Conservation (phyloP, 768 basidiomycete species). For the Lactarius hatsudake region DNA sequence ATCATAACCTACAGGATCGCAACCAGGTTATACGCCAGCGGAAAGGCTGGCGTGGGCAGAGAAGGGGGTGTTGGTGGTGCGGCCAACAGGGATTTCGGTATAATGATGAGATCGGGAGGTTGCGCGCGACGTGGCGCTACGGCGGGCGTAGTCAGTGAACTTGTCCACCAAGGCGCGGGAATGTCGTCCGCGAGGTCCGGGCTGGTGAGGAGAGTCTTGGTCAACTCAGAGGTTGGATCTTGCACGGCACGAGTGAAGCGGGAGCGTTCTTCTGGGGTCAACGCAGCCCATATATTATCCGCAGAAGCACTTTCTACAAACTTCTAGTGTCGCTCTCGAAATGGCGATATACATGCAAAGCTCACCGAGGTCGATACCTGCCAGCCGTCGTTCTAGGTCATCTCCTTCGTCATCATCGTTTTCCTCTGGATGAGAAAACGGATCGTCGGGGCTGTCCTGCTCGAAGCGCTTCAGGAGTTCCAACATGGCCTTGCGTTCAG, state of each 20-base stretch:
- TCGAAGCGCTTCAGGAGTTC: constrained; percentile 71
- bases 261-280: constrained; percentile 57
- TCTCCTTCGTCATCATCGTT: constrained; percentile 35
- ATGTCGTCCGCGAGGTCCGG: constrained; percentile 50
- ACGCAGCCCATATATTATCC: constrained; percentile 57
- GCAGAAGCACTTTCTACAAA: constrained; percentile 51
- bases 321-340: not conserved
- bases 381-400: constrained; percentile 47
- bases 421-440: constrained; percentile 35
- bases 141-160: not conserved
- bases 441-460: constrained; percentile 49
- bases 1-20: constrained; percentile 56
- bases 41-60: constrained; percentile 29
- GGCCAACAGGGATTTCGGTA: constrained; percentile 45
- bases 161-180: constrained; percentile 69
- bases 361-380: constrained; percentile 61
- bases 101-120: constrained; percentile 43
- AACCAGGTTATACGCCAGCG: constrained; percentile 66
- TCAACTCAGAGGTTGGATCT: constrained; percentile 60
- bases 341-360: not conserved
- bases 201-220: constrained; percentile 57
- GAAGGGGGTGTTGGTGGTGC: constrained; percentile 31
- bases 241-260: constrained; percentile 58
- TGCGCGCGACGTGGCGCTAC: constrained; percentile 32
- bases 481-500: constrained; percentile 65